These are phyloP conservation scores for Syncephalis plumigaleata DNA, from an alignment of 371 early-diverging fungal species.

Conservation along the genomic window DNA sequence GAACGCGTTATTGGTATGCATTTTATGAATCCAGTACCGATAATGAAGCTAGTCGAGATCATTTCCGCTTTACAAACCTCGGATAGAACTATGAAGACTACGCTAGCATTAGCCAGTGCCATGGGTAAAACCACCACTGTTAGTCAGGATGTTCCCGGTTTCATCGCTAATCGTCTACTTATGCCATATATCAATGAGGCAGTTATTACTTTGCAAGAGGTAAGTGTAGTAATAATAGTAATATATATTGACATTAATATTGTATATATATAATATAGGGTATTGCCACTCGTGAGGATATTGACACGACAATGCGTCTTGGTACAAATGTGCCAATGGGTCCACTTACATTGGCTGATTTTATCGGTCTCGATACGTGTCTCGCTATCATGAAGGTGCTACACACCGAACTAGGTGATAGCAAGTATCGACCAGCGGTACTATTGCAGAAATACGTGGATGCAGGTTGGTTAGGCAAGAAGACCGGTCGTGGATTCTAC, in stretches of 20 bases:
- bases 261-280: constrained; percentile 50
- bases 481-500: constrained; percentile 83
- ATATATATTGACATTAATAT: constrained; percentile 8
- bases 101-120: constrained; percentile 50
- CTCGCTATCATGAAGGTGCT: constrained; percentile 91
- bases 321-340: constrained; percentile 97
- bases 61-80: constrained; percentile 87
- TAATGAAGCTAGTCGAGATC: constrained; percentile 95
- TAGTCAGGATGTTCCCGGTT: constrained; percentile 86
- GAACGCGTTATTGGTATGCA: constrained; percentile 83
- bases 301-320: constrained; percentile 95
- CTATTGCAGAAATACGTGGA: constrained; percentile 88
- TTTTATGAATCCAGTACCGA: constrained; percentile 92
- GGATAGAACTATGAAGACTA: constrained; percentile 42
- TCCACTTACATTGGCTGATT: constrained; percentile 91
- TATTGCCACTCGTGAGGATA: constrained; percentile 85
- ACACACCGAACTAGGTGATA: constrained; percentile 85
- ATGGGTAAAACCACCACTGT: constrained; percentile 91
- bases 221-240: constrained; percentile 19
- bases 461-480: constrained; percentile 94
- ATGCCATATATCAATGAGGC: constrained; percentile 99
- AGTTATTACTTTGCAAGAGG: constrained; percentile 68
- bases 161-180: constrained; percentile 90
- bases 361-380: constrained; percentile 96
- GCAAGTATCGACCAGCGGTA: constrained; percentile 89